Percentiles rank a stretch among this genome's conserved stretches.
phyloP scores from a whole-genome alignment of 2,329 filamentous ascomycete genomes.

The Chrysoporthe puriensis region DNA sequence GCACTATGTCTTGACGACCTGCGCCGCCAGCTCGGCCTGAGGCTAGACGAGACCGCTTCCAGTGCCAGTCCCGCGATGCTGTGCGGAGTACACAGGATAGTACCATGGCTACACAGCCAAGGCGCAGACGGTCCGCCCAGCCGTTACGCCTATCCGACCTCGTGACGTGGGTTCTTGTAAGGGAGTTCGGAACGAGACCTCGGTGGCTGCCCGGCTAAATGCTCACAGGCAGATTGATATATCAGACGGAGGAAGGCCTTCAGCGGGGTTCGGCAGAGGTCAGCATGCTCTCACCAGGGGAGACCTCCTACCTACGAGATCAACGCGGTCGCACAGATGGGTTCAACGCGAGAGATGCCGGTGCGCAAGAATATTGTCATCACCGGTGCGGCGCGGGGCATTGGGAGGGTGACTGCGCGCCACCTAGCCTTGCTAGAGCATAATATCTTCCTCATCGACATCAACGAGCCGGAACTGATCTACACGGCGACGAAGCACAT shows the following conservation, averaged over 20 bases:
- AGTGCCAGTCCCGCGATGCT: neutral
- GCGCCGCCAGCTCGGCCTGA: neutral
- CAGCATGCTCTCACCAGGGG: neutral
- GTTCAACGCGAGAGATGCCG: conserved; percentile 17
- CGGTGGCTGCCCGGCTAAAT: conserved; percentile 15
- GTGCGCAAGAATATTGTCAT: conserved; percentile 28
- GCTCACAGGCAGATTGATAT: neutral
- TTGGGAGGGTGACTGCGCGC: conserved; percentile 49
- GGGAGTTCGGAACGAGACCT: neutral
- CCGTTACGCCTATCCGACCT: conserved; percentile 1
- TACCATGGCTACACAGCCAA: neutral
- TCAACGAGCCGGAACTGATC: conserved; percentile 43
- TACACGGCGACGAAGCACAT: conserved; percentile 40
- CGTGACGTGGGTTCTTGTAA: neutral
- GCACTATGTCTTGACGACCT: neutral
- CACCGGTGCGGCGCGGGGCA: conserved; percentile 47
- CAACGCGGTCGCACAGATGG: neutral
- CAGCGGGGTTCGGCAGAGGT: neutral
- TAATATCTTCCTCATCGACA: conserved; percentile 49
- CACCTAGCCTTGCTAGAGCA: conserved; percentile 47
- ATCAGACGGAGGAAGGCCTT: neutral
- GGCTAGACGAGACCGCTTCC: neutral
- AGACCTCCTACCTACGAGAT: neutral
- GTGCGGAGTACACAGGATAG: neutral
- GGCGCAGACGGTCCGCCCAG: conserved; percentile 13